These are phyloP conservation scores for Alternaria viburni DNA, from an alignment of 2,329 filamentous ascomycete species.

Conservation along the genomic window DNA sequence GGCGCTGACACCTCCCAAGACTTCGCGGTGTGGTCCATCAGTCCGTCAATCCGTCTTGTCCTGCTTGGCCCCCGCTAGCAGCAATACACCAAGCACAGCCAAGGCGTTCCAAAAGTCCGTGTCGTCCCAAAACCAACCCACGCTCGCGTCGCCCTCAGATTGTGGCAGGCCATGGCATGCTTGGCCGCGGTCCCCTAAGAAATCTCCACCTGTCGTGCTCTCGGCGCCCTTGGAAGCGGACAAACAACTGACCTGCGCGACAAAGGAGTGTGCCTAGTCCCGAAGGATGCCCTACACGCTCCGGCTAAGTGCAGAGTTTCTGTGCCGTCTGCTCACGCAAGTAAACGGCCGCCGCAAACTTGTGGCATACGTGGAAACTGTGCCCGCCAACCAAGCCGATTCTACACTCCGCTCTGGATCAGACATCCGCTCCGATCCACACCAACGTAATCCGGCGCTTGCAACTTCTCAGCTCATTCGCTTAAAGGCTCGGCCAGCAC, in stretches of 20 bases:
- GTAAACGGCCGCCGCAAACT: conserved; percentile 4
- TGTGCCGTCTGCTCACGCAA: background rate
- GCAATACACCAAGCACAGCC: conserved; percentile 26
- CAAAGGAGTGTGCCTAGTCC: background rate
- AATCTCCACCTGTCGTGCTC: background rate
- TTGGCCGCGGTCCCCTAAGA: conserved; percentile 30
- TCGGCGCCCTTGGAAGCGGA: conserved; percentile 8
- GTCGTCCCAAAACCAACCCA: conserved; percentile 14
- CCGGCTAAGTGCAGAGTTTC: background rate
- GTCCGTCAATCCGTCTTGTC: conserved; percentile 36
- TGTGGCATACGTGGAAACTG: conserved; percentile 24
- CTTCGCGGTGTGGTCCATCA: conserved; percentile 15
- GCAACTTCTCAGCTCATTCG: conserved; percentile 28
- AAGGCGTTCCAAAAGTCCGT: conserved; percentile 24
- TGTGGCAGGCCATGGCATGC: conserved; percentile 19
- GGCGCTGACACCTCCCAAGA: conserved; percentile 37
- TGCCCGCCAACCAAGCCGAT: conserved; percentile 9
- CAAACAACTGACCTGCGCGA: background rate
- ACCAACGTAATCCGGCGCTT: conserved; percentile 35
- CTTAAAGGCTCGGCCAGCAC: conserved; percentile 26
- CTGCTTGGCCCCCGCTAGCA: conserved; percentile 25
- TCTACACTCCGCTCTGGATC: conserved; percentile 24
- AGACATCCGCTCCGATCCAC: conserved; percentile 40
- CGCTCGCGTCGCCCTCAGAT: conserved; percentile 1
- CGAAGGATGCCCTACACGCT: background rate